A percentile compares a stretch with the other conserved stretches of the same genome.
Evolutionary conservation across 129 eudicot genomes (phyloP).

Genomic region (Flaveria robusta): DNA sequence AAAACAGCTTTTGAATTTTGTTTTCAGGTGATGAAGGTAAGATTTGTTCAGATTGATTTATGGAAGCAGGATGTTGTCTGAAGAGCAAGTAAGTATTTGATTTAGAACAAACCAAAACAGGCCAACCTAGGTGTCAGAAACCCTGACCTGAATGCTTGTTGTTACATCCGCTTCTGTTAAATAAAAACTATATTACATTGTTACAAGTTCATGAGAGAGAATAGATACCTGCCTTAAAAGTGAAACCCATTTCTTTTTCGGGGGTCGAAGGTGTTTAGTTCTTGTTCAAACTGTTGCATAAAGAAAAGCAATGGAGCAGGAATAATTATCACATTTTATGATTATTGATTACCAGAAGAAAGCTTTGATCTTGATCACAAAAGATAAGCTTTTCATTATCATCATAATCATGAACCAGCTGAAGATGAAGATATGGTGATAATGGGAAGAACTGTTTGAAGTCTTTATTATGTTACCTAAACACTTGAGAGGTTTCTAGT

Average conservation of each 20-base stretch:
- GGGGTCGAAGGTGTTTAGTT: constrained; percentile 53
- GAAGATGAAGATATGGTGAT: constrained; percentile 50
- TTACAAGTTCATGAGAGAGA: constrained; percentile 61
- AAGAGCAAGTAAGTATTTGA: constrained; percentile 4
- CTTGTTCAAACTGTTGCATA: constrained; percentile 59
- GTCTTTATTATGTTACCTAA: constrained; percentile 51
- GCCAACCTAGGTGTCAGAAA: constrained; percentile 53
- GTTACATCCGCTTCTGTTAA: constrained; percentile 53
- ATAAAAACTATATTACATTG: constrained; percentile 56
- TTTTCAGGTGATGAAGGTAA: constrained; percentile 7
- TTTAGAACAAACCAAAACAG: constrained; percentile 37
- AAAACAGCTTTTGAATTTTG: constrained; percentile 53
- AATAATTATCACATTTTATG: constrained; percentile 61
- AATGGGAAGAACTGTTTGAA: constrained; percentile 21
- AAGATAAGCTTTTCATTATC: too few species aligned
- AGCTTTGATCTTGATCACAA: too few species aligned
- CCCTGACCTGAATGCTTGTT: constrained; percentile 63
- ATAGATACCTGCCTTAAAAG: constrained; percentile 59
- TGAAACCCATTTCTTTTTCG: constrained; percentile 59
- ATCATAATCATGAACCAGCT: too few species aligned
- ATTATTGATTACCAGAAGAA: constrained; percentile 35
- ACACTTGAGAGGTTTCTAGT: constrained; percentile 50
- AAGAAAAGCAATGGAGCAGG: constrained; percentile 58
- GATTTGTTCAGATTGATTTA: constrained; percentile 29
- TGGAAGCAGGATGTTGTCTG: neutral